Evolutionary conservation across 2,329 filamentous ascomycete species (phyloP), one percentile per base, ranked within the genome.

Genomic region (Fusarium compactum): DNA sequence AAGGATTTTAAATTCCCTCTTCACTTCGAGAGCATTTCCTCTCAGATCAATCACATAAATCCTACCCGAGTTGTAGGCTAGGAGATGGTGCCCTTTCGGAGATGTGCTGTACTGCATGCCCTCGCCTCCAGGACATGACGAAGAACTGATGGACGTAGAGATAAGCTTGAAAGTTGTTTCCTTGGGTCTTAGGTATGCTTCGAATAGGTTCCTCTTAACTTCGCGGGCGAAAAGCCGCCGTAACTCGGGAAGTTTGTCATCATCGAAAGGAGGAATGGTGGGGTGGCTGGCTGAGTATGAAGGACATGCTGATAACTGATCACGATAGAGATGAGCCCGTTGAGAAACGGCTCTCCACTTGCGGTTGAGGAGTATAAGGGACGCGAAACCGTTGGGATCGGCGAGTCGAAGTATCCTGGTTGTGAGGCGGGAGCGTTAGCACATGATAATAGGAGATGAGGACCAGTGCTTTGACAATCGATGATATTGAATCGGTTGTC

Each of bases 31-130:
- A 8, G 86, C 83, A 40, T 87, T 80, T 2, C 84, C 84, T 24
- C 87, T 85, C 6, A 92, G 84, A 76, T 95, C 90, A 54, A 97
- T 83, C 34, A 97, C 87, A 74, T 95, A 92, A 70, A 97, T 92
- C 61, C 94, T 87, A 15, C 93, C 95, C 40, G 94, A 97, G 79
- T 93, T 97, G 78, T 94, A 92, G 54, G 92, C 93, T 43, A 97
- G 86, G 30, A 97, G 81, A 72, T 91, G 88, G 71, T 91, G 89
- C 4, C 93, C 93, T 57, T 87, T 89, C 8, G 92, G 89, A 4
- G 94, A 97, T 63, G 93, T 89, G 67, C 88, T 90, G 79, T 97
- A 97, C 58, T 93, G 92, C 82, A 97, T 93, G 47, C 93, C 93
- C 79, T 97, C 94, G 32, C 93, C 92, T 34, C 92, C 91, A 2